phyloP scores from a whole-genome alignment of 1,284 basidiomycete species.

The Papiliotrema flavescens region DNA sequence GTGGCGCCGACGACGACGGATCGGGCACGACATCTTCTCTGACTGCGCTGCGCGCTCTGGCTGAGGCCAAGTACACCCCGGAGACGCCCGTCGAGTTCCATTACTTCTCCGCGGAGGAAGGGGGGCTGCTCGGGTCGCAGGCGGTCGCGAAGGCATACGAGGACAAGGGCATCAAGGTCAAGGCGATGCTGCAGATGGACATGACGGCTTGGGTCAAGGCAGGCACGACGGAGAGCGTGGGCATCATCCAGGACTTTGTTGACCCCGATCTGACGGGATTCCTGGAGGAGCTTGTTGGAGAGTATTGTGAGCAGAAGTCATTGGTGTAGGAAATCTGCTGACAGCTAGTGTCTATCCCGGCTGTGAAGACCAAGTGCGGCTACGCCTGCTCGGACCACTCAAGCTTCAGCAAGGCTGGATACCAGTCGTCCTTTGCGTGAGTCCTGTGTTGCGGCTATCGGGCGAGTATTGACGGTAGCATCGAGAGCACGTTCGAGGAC shows the following conservation, averaged over 20 bases:
- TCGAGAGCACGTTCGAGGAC: constrained; percentile 50
- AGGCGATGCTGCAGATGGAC: constrained; percentile 84
- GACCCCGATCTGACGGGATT: constrained; percentile 66
- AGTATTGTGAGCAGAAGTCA: constrained; percentile 57
- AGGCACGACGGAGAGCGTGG: constrained; percentile 81
- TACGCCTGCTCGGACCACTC: constrained; percentile 87
- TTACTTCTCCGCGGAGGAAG: constrained; percentile 94
- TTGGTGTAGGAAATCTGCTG: constrained; percentile 3
- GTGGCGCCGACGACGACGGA: constrained; percentile 71
- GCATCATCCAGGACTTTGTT: constrained; percentile 85
- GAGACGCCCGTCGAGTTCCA: constrained; percentile 79
- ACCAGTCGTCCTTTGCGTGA: constrained; percentile 76
- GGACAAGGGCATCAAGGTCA: constrained; percentile 60
- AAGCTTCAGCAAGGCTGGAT: constrained; percentile 80
- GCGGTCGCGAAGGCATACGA: constrained; percentile 81
- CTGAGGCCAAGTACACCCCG: constrained; percentile 74
- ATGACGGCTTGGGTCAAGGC: constrained; percentile 96
- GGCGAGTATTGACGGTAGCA: constrained; percentile 18
- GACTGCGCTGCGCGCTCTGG: constrained; percentile 79
- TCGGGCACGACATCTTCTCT: constrained; percentile 90
- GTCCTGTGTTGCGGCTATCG: constrained; percentile 14
- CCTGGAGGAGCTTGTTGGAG: constrained; percentile 65
- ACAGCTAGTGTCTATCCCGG: constrained; percentile 41
- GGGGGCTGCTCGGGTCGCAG: constrained; percentile 90
- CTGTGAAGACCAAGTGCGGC: constrained; percentile 64